Percentiles rank a stretch among this genome's conserved stretches.
Conservation (phyloP, 306 rosid species). For the Lathyrus tuberosus region DNA sequence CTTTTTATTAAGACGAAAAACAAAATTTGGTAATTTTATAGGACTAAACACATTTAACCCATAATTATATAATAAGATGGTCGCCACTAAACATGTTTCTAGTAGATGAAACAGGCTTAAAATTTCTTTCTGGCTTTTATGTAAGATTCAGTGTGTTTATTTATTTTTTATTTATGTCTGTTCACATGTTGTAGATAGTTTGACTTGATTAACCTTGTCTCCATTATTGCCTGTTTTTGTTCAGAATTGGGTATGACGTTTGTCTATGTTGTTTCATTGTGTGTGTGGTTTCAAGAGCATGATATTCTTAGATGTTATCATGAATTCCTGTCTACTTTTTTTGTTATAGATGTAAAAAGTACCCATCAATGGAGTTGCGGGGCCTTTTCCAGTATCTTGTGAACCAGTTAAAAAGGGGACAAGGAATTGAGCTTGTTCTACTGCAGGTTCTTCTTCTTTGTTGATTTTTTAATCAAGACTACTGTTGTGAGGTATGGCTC, state of each 20-base stretch:
- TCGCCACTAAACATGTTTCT: conserved; percentile 4
- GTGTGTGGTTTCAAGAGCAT: conserved; percentile 27
- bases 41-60: no score
- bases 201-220: neutral
- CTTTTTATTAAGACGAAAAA: no score
- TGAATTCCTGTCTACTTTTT: conserved; percentile 22
- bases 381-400: conserved; percentile 99
- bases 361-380: conserved; percentile 97
- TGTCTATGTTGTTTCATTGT: conserved; percentile 31
- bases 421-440: conserved; percentile 93
- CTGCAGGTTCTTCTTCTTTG: conserved; percentile 69
- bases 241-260: conserved; percentile 15
- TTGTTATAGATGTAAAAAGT: conserved; percentile 85
- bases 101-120: conserved; percentile 21
- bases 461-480: conserved; percentile 3
- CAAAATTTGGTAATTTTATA: no score
- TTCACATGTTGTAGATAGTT: conserved; percentile 18
- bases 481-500: neutral
- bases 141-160: neutral
- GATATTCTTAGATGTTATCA: conserved; percentile 29
- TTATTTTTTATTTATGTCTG: neutral
- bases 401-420: conserved; percentile 91
- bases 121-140: conserved; percentile 3
- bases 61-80: neutral
- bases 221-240: conserved; percentile 13